Base-by-base conservation (phyloP, 805 yeast genomes). In the Cyberlindnera lachancei region DNA sequence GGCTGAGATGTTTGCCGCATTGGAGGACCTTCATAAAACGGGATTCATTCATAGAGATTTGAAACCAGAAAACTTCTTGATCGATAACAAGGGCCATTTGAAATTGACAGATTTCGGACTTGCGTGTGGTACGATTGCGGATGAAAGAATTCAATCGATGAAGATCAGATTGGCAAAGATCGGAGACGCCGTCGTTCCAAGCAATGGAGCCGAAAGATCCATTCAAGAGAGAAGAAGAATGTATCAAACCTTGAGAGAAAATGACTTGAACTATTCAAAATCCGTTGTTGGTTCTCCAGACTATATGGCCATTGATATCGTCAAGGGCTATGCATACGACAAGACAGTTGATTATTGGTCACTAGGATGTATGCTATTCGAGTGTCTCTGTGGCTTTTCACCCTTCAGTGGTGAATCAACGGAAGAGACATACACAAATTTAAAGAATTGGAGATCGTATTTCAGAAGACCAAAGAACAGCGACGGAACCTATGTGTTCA, bases 321-420 rank as follows among this genome's bases (percentile, higher is more conserved):
- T 92, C 33, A 52, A 46, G 28, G 98, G 98, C 7, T 82, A 81
- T 52, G 76, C 79, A 37, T 92, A 92, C 57, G 96, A 92, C 54
- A 88, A 80, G 55, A 90, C 98, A 12, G 94, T 94, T 36, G 99
- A 92, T 63, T 92, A 92, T 57, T 92, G 99, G 99, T 88, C 97
- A 1, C 66, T 92, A 37, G 99, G 98, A 5, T 92, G 98, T 60
- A 92, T 92, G 79, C 65, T 92, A 24, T 92, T 90, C 55, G 99
- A 92, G 61, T 84, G 96, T 29, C 72, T 92, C 36, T 92, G 92
- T 42, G 97, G 98, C 1, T 92, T 85, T 58, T 94, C 99, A 4
- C 99, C 99, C 27, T 92, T 92, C 53, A 79, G 95, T 25, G 99
- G 98, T 3, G 75, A 87, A 25, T 75, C 84, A 25, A 83, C 94